These are phyloP conservation scores for Endocalyx cinctus DNA, from an alignment of 2,329 filamentous ascomycete species.

Conservation along the genomic window DNA sequence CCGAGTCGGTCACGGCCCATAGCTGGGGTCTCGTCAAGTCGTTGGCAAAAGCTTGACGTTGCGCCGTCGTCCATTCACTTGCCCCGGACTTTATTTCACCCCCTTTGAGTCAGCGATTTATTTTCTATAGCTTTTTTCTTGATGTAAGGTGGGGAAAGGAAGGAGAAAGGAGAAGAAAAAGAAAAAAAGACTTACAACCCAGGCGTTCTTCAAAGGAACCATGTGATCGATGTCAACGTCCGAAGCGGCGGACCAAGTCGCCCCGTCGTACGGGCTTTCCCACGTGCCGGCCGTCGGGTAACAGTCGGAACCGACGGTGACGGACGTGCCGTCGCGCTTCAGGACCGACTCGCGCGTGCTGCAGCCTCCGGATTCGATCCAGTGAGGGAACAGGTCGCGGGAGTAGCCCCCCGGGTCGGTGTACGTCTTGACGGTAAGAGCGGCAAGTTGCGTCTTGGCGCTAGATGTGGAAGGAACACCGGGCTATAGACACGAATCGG, in stretches of 20 bases:
- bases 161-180: too few species aligned
- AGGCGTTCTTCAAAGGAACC: constrained; percentile 76
- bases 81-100: constrained; percentile 58
- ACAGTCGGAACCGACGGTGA: constrained; percentile 57
- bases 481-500: too few species aligned
- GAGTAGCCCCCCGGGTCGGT: constrained; percentile 55
- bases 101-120: constrained; percentile 2
- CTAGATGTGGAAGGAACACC: constrained; percentile 57
- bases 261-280: constrained; percentile 70
- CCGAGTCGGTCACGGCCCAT: constrained; percentile 71
- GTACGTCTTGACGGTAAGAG: constrained; percentile 52
- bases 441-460: constrained; percentile 54
- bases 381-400: constrained; percentile 66
- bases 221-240: constrained; percentile 82
- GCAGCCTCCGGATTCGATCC: constrained; percentile 65
- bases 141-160: neutral
- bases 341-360: constrained; percentile 70
- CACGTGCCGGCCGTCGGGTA: constrained; percentile 62
- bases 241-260: constrained; percentile 59
- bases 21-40: constrained; percentile 73
- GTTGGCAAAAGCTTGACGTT: constrained; percentile 69
- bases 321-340: constrained; percentile 64
- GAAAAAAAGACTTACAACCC: constrained; percentile 51
- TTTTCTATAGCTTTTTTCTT: constrained; percentile 6
- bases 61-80: constrained; percentile 62